Base-by-base conservation (phyloP, 2,329 filamentous ascomycete genomes). In the Fusarium vanettenii region DNA sequence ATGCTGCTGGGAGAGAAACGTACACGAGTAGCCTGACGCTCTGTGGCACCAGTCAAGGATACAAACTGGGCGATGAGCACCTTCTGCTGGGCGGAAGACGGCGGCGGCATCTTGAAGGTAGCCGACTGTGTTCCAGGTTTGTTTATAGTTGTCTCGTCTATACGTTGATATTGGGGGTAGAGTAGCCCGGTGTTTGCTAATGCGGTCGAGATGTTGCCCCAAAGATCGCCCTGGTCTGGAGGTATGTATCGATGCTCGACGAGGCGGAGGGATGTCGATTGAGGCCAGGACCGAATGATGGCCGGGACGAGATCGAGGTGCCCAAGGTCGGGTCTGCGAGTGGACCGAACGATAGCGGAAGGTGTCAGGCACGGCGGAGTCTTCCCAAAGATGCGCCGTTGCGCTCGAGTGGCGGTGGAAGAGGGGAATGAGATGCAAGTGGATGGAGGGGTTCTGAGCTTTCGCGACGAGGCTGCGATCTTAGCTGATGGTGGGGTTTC, bases 21-120 rank as follows among this genome's bases (percentile, higher is more conserved):
- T 84, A 88, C 87, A 80, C 84, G 83, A 67, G 82, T 80, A 39
- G 87, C 86, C 37, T 80, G 82, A 69, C 85, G 84, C 62, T 87
- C 86, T 18, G 81, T 79, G 18, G 84, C 82, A 37, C 86, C 86
- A 13, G 87, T 88, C 56, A 85, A 76, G 60, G 80, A 72, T 60
- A 84, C 78, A 72, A 89, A 88, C 78, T 87, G 82, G 60, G 78
- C 73, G 69, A 84, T 79, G 74, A 85, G 67, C 45, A 80, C 78
- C 81, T 84, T 86, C 75, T 87, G 83, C 71, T 84, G 82, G 57
- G 83, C 74, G 39, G 79, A 71, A 41, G 82, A 81, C 52, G 80
- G 78, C 35, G 82, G 82, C 67, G 84, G 80, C 84, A 85, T 85
- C 62, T 61, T 79, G 70, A 60, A 41, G 41, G 57, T 41, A 52